These are phyloP conservation scores for Hemisphaericaspora xylanilytica DNA, from an alignment of 1,139 yeast genomes.

Conservation along the genomic window DNA sequence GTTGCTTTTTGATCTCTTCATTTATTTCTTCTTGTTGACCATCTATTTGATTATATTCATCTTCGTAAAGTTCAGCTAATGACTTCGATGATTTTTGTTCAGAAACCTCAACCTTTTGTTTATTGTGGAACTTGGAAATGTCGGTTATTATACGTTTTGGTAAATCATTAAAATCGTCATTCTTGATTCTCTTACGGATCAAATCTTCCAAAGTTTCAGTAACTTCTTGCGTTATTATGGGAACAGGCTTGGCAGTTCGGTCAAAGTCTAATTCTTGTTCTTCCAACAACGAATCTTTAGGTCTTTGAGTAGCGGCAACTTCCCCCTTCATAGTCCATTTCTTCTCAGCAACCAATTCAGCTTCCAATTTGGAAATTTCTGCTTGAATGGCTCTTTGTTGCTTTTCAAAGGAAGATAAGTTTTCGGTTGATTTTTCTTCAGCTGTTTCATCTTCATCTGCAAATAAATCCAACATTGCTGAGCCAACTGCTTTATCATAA, in stretches of 20 bases:
- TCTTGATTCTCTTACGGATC: slow-evolving; percentile 75
- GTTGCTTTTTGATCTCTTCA: slow-evolving; percentile 69
- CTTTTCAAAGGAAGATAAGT: slow-evolving; percentile 75
- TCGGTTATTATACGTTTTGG: slow-evolving; percentile 71
- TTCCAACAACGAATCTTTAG: slow-evolving; percentile 68
- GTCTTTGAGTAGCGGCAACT: slow-evolving; percentile 76
- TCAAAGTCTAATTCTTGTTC: slow-evolving; percentile 46
- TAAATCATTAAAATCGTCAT: slow-evolving; percentile 78
- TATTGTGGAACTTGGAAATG: slow-evolving; percentile 52
- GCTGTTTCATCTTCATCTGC: slow-evolving; percentile 47
- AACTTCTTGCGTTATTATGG: slow-evolving; percentile 84
- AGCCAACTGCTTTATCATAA: slow-evolving; percentile 54
- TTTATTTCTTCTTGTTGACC: slow-evolving; percentile 42
- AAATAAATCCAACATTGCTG: slow-evolving; percentile 59
- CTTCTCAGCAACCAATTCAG: slow-evolving; percentile 85
- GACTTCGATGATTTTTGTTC: slow-evolving; percentile 86
- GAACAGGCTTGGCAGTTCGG: slow-evolving; percentile 59
- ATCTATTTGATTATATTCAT: slow-evolving; percentile 59
- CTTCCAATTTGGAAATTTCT: slow-evolving; percentile 77
- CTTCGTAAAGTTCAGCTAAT: slow-evolving; percentile 89
- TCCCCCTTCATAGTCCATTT: slow-evolving; percentile 96
- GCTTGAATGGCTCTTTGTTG: slow-evolving; percentile 75
- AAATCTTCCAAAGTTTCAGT: slow-evolving; percentile 86
- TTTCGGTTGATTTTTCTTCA: slow-evolving; percentile 14
- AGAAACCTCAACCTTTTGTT: slow-evolving; percentile 60